Percentiles rank a stretch among this genome's conserved stretches.
Conservation (phyloP, 495 filamentous ascomycete species). For the Penicillium diatomitis region DNA sequence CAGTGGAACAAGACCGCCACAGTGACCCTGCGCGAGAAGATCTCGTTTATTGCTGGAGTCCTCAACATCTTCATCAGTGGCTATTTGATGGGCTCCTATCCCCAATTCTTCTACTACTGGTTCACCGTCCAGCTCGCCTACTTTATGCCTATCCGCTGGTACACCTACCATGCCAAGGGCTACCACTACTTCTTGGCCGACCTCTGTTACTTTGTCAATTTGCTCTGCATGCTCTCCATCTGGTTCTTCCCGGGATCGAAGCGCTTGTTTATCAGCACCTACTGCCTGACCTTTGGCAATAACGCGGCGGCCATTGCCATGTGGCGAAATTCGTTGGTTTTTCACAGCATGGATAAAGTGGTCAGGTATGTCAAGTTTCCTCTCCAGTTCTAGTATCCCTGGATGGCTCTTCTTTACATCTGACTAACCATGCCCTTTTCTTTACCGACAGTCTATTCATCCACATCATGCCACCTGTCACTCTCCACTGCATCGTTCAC, state of each 20-base stretch:
- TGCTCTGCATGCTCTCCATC: conserved; percentile 70
- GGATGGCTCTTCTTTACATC: not conserved
- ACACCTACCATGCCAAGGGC: conserved; percentile 77
- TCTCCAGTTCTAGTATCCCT: too few species aligned
- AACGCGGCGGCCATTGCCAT: conserved; percentile 97
- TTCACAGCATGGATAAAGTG: conserved; percentile 94
- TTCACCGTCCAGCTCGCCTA: conserved; percentile 78
- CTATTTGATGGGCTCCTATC: conserved; percentile 79
- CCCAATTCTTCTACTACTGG: conserved; percentile 85
- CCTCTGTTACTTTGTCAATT: conserved; percentile 95
- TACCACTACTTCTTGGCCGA: conserved; percentile 98
- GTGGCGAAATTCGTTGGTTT: conserved; percentile 98
- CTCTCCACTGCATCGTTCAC: conserved; percentile 87
- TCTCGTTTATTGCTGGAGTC: conserved; percentile 91
- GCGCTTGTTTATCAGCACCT: conserved; percentile 85
- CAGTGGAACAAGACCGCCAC: conserved; percentile 83
- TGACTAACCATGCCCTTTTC: not conserved
- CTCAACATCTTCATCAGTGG: conserved; percentile 96
- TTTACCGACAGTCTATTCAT: conserved; percentile 67
- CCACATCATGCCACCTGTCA: conserved; percentile 95
- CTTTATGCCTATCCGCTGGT: conserved; percentile 94
- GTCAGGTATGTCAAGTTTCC: conserved; percentile 47
- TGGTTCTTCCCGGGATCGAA: conserved; percentile 91
- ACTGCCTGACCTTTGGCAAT: conserved; percentile 88
- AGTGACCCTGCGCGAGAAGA: conserved; percentile 85